Evolutionary conservation across 2,329 filamentous ascomycete genomes (phyloP), one percentile per base, ranked within the genome.

Genomic region (Fusarium buxicola): DNA sequence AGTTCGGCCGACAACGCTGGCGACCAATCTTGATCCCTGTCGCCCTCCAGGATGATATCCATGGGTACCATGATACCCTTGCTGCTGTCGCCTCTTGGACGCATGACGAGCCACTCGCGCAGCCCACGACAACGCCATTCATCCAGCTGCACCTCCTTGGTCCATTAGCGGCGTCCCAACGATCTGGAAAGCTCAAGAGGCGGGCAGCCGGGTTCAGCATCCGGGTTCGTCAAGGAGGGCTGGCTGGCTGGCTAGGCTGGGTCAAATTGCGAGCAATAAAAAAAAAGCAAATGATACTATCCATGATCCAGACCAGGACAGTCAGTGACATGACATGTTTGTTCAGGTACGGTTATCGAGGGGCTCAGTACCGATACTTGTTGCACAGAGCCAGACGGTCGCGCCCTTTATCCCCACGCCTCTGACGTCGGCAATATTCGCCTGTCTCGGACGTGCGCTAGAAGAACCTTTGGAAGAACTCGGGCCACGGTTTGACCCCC

Each of bases 151-250:
- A 25, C 48, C 40, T 58, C 45, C 53, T 66, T 62, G 31, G 55
- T 50, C 51, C 58, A 60, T 66, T 70, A 71, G 68, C 66, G 68
- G 56, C 64, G 64, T 68, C 68, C 68, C 68, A 58, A 59, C 51
- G 66, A 71, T 71, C 68, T 70, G 68, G 68, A 56, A 71, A 68
- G 55, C 52, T 51, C 49, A 56, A 56, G 53, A 53, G 50, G 63
- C 59, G 55, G 53, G 54, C 47, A 38, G 53, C 53, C 58, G 63
- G 66, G 62, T 39, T 41, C 46, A n/a, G 52, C 36, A 56, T 38
- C 51, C 34, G 38, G 46, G 45, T 31, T 60, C 18, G 45, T 35
- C 41, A 58, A 48, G 38, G 43, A 58, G 34, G 55, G 45, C 38
- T 56, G 21, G 21, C 21, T 21, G 55, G 45, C 38, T 56, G 21